These are phyloP conservation scores for Syzygium grande DNA, from an alignment of 345 rosid species.

Conservation along the genomic window DNA sequence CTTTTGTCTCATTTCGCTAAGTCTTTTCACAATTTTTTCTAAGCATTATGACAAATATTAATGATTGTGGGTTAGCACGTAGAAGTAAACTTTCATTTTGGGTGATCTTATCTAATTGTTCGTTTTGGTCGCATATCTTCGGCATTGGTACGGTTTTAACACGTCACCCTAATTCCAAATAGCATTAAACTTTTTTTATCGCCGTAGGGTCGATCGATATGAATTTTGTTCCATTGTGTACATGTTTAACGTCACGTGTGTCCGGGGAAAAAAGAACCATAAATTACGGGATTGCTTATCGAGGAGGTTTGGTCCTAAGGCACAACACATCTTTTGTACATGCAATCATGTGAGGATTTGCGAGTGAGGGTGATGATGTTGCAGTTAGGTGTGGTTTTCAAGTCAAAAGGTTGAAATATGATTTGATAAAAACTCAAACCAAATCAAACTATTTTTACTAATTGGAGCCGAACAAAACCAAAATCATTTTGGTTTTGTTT, in stretches of 20 bases:
- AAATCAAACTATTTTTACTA: not conserved
- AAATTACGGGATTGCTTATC: not conserved
- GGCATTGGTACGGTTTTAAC: not conserved
- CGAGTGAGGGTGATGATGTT: not conserved
- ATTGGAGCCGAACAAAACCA: not conserved
- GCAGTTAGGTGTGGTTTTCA: not conserved
- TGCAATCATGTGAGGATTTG: not conserved
- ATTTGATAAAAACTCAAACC: not conserved
- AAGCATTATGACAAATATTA: no score
- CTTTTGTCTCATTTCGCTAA: no score
- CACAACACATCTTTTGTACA: not conserved
- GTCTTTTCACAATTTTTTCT: no score
- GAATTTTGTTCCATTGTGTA: no score
- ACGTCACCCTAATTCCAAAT: not conserved
- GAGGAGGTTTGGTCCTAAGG: not conserved
- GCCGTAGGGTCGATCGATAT: not conserved
- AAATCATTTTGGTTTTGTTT: no score
- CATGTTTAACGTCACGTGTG: not conserved
- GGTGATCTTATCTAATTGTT: not conserved
- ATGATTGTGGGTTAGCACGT: no score
- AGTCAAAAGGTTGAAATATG: not conserved
- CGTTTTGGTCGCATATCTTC: fast-evolving
- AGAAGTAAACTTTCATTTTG: no score
- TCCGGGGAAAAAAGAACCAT: not conserved
- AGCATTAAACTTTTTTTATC: not conserved